A percentile compares a stretch with the other conserved stretches of the same genome.
phyloP scores from a whole-genome alignment of 1,139 yeast species.

The Blastobotrys raffinosifermentans region DNA sequence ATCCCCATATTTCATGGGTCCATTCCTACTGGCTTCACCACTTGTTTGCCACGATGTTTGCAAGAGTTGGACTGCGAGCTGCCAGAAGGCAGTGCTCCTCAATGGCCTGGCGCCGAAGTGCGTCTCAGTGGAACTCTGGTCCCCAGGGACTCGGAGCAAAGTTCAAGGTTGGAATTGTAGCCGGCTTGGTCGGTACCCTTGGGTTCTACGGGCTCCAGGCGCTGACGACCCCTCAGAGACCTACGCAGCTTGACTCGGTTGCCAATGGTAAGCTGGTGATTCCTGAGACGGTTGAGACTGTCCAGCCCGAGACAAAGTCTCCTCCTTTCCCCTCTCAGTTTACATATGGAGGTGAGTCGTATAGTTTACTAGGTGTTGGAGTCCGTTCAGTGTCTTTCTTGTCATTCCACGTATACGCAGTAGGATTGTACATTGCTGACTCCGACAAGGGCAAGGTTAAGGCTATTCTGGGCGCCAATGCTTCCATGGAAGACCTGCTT shows the following conservation, averaged over 20 bases:
- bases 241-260: neutral
- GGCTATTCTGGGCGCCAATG: constrained; percentile 37
- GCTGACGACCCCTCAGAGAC: neutral
- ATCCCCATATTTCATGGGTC: too few species aligned
- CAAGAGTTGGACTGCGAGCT: too few species aligned
- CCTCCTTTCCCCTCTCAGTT: constrained; percentile 30
- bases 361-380: constrained; percentile 67
- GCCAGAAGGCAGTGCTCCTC: too few species aligned
- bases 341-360: constrained; percentile 28
- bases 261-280: constrained; percentile 1
- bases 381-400: constrained; percentile 77
- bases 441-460: constrained; percentile 48
- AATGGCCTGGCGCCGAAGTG: too few species aligned
- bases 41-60: too few species aligned
- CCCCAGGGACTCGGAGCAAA: neutral
- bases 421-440: constrained; percentile 69
- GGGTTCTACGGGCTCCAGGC: neutral
- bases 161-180: constrained; percentile 1
- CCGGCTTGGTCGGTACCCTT: constrained; percentile 2
- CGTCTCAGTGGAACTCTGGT: too few species aligned
- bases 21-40: too few species aligned
- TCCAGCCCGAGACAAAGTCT: constrained; percentile 33
- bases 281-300: constrained; percentile 5
- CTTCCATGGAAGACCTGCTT: constrained; percentile 37
- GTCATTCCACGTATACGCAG: constrained; percentile 78